Base-by-base conservation (phyloP, 441 rosid genomes). In the Erodium moschatum region DNA sequence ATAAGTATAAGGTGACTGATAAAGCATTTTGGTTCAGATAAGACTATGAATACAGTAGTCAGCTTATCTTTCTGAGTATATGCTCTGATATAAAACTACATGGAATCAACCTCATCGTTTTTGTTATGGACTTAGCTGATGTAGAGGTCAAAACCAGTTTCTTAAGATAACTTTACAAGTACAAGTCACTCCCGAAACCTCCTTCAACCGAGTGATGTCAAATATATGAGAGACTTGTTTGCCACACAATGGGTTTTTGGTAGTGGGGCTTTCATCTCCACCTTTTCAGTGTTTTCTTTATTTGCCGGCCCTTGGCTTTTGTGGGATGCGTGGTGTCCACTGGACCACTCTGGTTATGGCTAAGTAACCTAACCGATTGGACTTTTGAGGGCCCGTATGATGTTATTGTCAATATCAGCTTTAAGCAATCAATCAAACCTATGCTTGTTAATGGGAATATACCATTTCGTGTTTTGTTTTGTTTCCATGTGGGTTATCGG, bases 291-390 rank as follows among this genome's bases (percentile, higher is more conserved):
- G 58, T n/a, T n/a, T n/a, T 15, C 58, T 52, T n/a, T 52, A 52
- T 1, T 29, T 29, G 27, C 27, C 0, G 27, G 27, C 27, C 27
- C 27, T 2, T 15, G 7, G 19, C 58, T 8, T 52, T 52, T 52
- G 18, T n/a, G 18, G 7, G 20, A n/a, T 52, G 4, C 4, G 58
- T 52, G 58, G 15, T 52, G 19, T 52, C 58, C 58, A 52, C 19
- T 52, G 58, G 58, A 52, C 58, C 58, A 52, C 58, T 40, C 46
- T 7, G 46, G 46, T 40, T 11, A 40, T 40, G 12, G 12, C 46
- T 40, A 40, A 40, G 46, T 52, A 52, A 52, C 58, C 58, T 52
- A 52, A n/a, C 15, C 15, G 58, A 52, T 52, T 52, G 58, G 58
- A 52, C 58, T 52, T 52, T 52, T 8, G 19, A 50, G 58, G 58